Evolutionary conservation across 1,139 yeast genomes (phyloP).

Genomic region (Blastobotrys illinoisensis): DNA sequence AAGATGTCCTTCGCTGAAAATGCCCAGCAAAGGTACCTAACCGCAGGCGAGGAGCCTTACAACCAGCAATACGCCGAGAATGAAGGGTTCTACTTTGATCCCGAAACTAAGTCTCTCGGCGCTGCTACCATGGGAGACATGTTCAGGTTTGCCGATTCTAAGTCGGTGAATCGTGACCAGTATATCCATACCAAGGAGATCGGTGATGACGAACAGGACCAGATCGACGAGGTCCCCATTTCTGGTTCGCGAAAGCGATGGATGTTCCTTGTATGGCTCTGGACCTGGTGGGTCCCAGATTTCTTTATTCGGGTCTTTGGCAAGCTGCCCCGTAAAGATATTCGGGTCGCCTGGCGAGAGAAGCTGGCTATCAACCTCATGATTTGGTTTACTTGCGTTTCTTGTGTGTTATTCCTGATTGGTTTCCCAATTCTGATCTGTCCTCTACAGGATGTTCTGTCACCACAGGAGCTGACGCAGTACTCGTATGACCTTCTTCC

Average conservation of each 20-base stretch:
- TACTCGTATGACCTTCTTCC: conserved; percentile 30
- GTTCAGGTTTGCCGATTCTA: conserved; percentile 32
- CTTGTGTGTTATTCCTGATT: conserved; percentile 34
- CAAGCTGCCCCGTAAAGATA: conserved; percentile 32
- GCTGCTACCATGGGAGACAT: conserved; percentile 34
- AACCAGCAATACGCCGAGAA: conserved; percentile 24
- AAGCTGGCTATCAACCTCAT: conserved; percentile 39
- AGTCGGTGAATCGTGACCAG: conserved; percentile 27
- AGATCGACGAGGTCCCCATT: conserved; percentile 26
- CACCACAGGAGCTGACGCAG: conserved; percentile 31
- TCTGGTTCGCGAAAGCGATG: conserved; percentile 31
- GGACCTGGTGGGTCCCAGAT: conserved; percentile 40
- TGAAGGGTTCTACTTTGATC: conserved; percentile 30
- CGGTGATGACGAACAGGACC: conserved; percentile 33
- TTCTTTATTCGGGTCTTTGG: conserved; percentile 30
- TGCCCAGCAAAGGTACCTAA: conserved; percentile 26
- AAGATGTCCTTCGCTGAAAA: conserved; percentile 32
- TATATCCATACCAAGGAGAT: conserved; percentile 29
- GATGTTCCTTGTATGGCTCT: conserved; percentile 35
- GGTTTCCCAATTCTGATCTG: conserved; percentile 39
- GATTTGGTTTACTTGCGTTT: conserved; percentile 37
- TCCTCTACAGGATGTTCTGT: conserved; percentile 37
- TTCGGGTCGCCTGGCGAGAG: conserved; percentile 40
- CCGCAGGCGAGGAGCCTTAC: conserved; percentile 16
- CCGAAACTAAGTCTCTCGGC: conserved; percentile 33